phyloP scores from a whole-genome alignment of 1,284 basidiomycete genomes.

The Leccinum subrobustum region DNA sequence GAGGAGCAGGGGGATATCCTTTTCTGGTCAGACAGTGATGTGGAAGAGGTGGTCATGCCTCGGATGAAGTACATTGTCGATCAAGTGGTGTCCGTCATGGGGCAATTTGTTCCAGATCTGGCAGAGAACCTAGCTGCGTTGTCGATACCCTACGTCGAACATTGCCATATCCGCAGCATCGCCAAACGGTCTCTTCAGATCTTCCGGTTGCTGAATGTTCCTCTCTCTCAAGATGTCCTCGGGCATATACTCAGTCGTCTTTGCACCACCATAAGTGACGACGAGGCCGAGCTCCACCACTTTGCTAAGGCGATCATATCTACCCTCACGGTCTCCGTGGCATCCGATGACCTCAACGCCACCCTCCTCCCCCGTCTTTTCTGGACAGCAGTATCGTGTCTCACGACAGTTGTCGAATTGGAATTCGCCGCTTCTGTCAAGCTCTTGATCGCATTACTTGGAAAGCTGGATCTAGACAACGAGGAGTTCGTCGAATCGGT shows the following conservation, averaged over 20 bases:
- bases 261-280: conserved; percentile 80
- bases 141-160: conserved; percentile 83
- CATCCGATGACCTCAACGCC: conserved; percentile 55
- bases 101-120: conserved; percentile 67
- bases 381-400: conserved; percentile 83
- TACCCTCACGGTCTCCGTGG: conserved; percentile 72
- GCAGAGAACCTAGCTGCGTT: conserved; percentile 77
- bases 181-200: conserved; percentile 90
- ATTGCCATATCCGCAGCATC: conserved; percentile 82
- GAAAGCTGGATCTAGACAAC: conserved; percentile 74
- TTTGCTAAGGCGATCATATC: conserved; percentile 85
- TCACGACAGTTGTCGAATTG: conserved; percentile 80
- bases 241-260: conserved; percentile 81
- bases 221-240: conserved; percentile 71
- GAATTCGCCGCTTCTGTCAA: conserved; percentile 77
- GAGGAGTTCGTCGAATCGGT: conserved; percentile 61
- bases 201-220: conserved; percentile 80
- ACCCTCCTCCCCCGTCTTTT: conserved; percentile 80
- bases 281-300: conserved; percentile 68
- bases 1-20: conserved; percentile 58
- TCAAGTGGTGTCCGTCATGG: conserved; percentile 67
- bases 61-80: conserved; percentile 73
- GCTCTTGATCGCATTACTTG: conserved; percentile 70
- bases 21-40: conserved; percentile 78
- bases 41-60: conserved; percentile 47